Conservation (phyloP, 23 red algal genomes). For the Gracilaria domingensis region DNA sequence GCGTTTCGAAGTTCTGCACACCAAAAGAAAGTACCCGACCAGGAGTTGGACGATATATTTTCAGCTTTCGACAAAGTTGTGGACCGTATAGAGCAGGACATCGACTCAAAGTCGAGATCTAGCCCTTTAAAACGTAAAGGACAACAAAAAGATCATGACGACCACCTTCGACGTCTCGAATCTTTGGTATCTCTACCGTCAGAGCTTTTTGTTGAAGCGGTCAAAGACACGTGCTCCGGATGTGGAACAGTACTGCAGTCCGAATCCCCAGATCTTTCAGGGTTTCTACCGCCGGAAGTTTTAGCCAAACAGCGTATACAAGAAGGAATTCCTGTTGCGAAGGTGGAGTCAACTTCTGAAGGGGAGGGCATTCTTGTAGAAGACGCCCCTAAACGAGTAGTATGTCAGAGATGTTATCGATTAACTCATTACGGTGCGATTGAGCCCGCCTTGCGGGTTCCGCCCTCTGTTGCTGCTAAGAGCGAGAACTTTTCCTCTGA, state of each 20-base stretch:
- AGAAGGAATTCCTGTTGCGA: neutral
- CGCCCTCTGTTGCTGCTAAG: neutral
- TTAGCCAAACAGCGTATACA: slow-evolving; percentile 23
- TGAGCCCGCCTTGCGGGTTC: slow-evolving; percentile 58
- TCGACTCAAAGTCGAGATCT: neutral
- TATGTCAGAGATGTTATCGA: slow-evolving; percentile 86
- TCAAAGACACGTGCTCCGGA: slow-evolving; percentile 42
- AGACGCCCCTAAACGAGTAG: slow-evolving; percentile 17
- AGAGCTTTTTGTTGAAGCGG: slow-evolving; percentile 45
- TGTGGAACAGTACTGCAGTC: slow-evolving; percentile 64
- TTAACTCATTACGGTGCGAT: slow-evolving; percentile 74
- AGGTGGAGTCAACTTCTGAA: slow-evolving; percentile 14
- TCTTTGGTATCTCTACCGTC: slow-evolving; percentile 49
- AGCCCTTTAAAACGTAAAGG: no score
- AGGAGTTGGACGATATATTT: neutral
- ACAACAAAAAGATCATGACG: neutral
- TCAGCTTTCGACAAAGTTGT: slow-evolving; percentile 2
- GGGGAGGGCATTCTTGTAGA: neutral
- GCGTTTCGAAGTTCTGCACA: neutral
- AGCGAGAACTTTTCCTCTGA: slow-evolving; percentile 9
- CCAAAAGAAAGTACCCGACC: neutral
- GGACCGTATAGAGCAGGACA: slow-evolving; percentile 16
- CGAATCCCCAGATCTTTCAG: slow-evolving; percentile 21
- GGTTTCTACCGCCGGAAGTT: slow-evolving; percentile 42
- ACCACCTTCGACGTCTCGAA: slow-evolving; percentile 48